Percentiles rank a stretch among this genome's conserved stretches.
Conservation (phyloP, 129 eudicot species). For the Flaveria robusta region DNA sequence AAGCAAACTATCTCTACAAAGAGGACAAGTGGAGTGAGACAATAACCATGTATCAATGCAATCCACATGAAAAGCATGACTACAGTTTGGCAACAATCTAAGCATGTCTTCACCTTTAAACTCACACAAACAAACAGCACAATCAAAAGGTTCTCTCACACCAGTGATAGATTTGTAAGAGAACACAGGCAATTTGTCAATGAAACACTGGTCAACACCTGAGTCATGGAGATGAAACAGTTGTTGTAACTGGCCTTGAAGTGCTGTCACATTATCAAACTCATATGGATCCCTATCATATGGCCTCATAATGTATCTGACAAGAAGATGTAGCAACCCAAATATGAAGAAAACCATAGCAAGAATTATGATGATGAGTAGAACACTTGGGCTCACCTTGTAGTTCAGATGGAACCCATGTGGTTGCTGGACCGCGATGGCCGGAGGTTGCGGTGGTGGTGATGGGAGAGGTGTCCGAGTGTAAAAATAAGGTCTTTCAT, state of each 20-base stretch:
- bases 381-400: constrained; percentile 70
- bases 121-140: constrained; percentile 93
- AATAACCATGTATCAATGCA: constrained; percentile 89
- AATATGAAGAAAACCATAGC: constrained; percentile 67
- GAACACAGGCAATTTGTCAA: constrained; percentile 76
- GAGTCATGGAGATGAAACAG: constrained; percentile 81
- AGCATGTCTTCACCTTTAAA: constrained; percentile 75
- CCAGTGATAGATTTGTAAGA: constrained; percentile 48
- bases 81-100: constrained; percentile 71
- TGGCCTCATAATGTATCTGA: constrained; percentile 58
- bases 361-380: constrained; percentile 64
- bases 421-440: constrained; percentile 22
- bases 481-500: constrained; percentile 32
- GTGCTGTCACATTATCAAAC: constrained; percentile 57
- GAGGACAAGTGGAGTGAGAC: constrained; percentile 92
- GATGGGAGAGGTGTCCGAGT: constrained; percentile 35
- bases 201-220: constrained; percentile 84
- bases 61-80: constrained; percentile 91
- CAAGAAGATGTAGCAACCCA: constrained; percentile 78
- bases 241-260: constrained; percentile 84
- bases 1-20: constrained; percentile 69
- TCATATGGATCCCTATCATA: constrained; percentile 60
- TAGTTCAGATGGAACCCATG: constrained; percentile 51
- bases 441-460: constrained; percentile 24
- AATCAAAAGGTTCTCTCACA: constrained; percentile 69